phyloP scores from a whole-genome alignment of 2,329 filamentous ascomycete genomes.

The Fusarium succisae region DNA sequence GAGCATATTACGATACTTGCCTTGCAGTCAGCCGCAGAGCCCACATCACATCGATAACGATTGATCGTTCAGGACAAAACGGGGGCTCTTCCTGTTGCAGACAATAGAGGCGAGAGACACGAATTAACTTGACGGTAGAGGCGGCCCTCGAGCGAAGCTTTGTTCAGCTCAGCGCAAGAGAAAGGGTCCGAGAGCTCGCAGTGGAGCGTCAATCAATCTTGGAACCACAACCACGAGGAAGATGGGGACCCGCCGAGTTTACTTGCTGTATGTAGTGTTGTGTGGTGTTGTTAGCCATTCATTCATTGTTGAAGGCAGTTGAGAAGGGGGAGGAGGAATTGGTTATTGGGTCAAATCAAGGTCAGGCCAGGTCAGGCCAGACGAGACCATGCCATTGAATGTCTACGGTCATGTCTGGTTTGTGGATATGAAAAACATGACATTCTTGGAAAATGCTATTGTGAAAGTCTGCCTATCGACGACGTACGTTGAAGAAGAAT shows the following conservation, averaged over 20 bases:
- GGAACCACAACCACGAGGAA: constrained; percentile 14
- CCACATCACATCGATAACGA: constrained; percentile 19
- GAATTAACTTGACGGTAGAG: constrained; percentile 2
- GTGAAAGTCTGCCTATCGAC: neutral
- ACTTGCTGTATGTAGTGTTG: neutral
- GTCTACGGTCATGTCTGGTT: neutral
- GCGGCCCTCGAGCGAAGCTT: neutral
- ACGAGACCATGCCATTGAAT: constrained; percentile 4
- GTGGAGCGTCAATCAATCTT: constrained; percentile 27
- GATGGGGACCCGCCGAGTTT: constrained; percentile 16
- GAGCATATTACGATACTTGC: constrained; percentile 19
- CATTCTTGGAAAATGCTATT: constrained; percentile 8
- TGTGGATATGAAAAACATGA: neutral
- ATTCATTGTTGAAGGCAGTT: constrained; percentile 4
- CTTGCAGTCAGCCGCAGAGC: neutral
- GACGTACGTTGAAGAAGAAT: neutral
- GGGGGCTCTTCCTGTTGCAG: constrained; percentile 23
- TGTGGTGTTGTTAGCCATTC: constrained; percentile 1
- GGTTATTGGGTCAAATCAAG: constrained; percentile 7
- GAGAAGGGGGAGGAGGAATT: neutral
- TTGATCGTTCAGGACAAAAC: constrained; percentile 7
- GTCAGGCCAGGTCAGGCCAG: constrained; percentile 1
- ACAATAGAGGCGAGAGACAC: constrained; percentile 13
- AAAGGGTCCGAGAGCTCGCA: constrained; percentile 32
- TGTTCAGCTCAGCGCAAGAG: constrained; percentile 18